Percentiles rank a stretch among this genome's conserved stretches.
These are phyloP conservation scores for Chimonanthus salicifolius DNA, from an alignment of 164 flowering plant species.

Conservation along the genomic window DNA sequence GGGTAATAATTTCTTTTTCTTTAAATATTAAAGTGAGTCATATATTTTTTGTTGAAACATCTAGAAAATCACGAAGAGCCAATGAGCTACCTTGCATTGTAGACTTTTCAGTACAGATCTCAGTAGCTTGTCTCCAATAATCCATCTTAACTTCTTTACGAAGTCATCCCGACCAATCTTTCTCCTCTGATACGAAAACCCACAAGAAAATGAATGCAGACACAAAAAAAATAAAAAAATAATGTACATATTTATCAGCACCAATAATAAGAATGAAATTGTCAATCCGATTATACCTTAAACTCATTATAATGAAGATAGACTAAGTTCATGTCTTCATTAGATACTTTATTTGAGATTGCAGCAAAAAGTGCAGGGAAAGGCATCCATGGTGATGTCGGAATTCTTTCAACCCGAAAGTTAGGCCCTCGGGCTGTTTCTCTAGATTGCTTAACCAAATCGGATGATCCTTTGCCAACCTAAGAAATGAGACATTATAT, in stretches of 20 bases:
- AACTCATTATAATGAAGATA: constrained; percentile 38
- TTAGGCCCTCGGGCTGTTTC: constrained; percentile 13
- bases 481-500: constrained; percentile 4
- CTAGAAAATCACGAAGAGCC: too few relatives aligned
- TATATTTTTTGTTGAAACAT: too few relatives aligned
- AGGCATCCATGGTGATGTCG: constrained; percentile 91
- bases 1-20: too few relatives aligned
- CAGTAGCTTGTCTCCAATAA: constrained; percentile 70
- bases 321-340: constrained; percentile 43
- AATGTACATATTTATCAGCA: not conserved
- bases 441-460: constrained; percentile 14
- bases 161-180: constrained; percentile 54
- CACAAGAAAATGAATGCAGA: too few relatives aligned
- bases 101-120: constrained; percentile 55
- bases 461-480: constrained; percentile 15
- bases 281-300: constrained; percentile 31
- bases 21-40: too few relatives aligned
- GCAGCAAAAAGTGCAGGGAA: constrained; percentile 74
- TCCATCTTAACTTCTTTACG: constrained; percentile 54
- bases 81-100: constrained; percentile 48
- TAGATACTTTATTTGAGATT: constrained; percentile 45
- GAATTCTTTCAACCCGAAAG: constrained; percentile 23
- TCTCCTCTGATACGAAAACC: constrained; percentile 29
- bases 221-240: not conserved
- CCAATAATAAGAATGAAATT: not conserved